Evolutionary conservation across 352 stramenopile species (phyloP).

Genomic region (Pythium scleroteichum): DNA sequence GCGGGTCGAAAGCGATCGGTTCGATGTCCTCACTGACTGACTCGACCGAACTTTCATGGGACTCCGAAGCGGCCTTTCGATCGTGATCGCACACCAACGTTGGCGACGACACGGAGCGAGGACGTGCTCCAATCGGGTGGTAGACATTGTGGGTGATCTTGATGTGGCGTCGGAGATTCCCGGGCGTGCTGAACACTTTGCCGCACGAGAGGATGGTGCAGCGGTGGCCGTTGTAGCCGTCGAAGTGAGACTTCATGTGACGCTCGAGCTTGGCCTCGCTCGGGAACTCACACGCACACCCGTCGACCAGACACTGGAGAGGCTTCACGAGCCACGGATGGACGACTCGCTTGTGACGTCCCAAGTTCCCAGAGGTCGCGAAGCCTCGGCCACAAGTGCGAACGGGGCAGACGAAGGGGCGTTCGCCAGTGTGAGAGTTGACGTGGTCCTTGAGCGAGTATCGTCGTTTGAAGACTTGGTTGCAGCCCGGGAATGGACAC

Average conservation of each 20-base stretch:
- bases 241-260: conserved; percentile 3
- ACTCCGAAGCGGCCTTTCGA: too few species aligned
- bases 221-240: neutral
- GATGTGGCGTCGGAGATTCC: neutral
- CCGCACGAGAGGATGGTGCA: neutral
- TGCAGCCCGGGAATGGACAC: conserved; percentile 5
- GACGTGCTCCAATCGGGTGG: too few species aligned
- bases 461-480: conserved; percentile 1
- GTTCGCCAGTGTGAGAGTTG: conserved; percentile 79
- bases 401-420: conserved; percentile 50
- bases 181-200: neutral
- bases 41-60: too few species aligned
- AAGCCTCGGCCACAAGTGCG: conserved; percentile 70
- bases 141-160: neutral
- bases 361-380: conserved; percentile 41
- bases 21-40: too few species aligned
- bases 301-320: conserved; percentile 10
- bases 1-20: too few species aligned
- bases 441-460: conserved; percentile 76
- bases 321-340: conserved; percentile 41
- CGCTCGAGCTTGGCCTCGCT: conserved; percentile 22
- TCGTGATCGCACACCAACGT: too few species aligned
- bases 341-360: conserved; percentile 61
- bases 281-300: conserved; percentile 16
- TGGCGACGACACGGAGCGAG: too few species aligned